phyloP scores from a whole-genome alignment of 73 alveolate species.

The Paramecium biaurelia region DNA sequence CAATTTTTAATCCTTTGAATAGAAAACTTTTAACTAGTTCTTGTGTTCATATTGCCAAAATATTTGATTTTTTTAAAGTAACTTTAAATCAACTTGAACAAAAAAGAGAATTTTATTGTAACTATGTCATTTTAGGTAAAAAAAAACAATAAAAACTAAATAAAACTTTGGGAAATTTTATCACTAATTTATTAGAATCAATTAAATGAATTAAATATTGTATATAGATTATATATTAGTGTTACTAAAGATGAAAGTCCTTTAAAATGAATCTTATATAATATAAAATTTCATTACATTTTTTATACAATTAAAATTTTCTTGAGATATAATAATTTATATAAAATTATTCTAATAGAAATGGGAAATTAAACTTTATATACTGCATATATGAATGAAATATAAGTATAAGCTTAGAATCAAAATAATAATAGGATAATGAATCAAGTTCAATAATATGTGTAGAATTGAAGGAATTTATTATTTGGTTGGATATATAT shows the following conservation, averaged over 20 bases:
- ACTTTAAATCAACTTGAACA: neutral
- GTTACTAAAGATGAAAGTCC: neutral
- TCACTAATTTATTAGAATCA: neutral
- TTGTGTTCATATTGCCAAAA: neutral
- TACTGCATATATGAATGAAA: too few species aligned
- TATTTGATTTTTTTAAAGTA: neutral
- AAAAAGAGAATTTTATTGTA: neutral
- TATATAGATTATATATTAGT: neutral
- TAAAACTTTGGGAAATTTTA: neutral
- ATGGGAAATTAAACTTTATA: too few species aligned
- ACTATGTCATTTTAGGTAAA: neutral
- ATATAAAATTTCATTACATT: neutral
- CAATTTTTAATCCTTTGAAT: constrained; percentile 9
- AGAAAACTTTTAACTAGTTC: neutral
- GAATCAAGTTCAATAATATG: too few species aligned
- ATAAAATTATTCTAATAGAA: too few species aligned
- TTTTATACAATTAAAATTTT: too few species aligned
- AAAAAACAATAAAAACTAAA: neutral
- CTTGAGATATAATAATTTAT: too few species aligned
- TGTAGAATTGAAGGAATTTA: neutral
- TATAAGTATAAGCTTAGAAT: too few species aligned
- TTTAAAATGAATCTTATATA: neutral
- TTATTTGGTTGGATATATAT: neutral
- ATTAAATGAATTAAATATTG: neutral
- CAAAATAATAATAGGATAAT: too few species aligned